Conservation (phyloP, 2,329 filamentous ascomycete genomes). For the Macrophomina tecta region DNA sequence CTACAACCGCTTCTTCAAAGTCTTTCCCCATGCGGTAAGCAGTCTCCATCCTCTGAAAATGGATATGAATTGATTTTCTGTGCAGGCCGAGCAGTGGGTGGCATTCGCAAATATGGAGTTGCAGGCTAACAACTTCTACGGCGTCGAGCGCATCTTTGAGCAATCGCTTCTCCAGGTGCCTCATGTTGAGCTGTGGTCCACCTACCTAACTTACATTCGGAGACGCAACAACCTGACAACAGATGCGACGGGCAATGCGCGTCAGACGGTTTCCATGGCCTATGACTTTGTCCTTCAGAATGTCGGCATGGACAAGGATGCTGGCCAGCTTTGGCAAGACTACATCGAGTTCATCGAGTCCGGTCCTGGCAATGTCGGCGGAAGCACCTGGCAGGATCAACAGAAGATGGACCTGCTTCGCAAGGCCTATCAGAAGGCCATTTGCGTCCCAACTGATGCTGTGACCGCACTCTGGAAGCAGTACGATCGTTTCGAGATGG, state of each 20-base stretch:
- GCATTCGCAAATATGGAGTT: conserved; percentile 89
- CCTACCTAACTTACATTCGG: conserved; percentile 94
- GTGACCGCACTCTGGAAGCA: conserved; percentile 93
- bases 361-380: conserved; percentile 83
- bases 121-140: conserved; percentile 79
- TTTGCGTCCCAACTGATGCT: conserved; percentile 82
- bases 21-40: conserved; percentile 90
- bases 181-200: conserved; percentile 86
- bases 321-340: conserved; percentile 89
- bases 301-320: conserved; percentile 89
- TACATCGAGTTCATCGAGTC: conserved; percentile 93
- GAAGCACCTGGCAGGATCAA: conserved; percentile 90
- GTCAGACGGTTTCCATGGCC: conserved; percentile 79
- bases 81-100: conserved; percentile 88
- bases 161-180: conserved; percentile 78
- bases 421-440: conserved; percentile 89
- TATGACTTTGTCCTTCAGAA: conserved; percentile 93
- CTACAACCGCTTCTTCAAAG: conserved; percentile 84
- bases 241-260: conserved; percentile 77
- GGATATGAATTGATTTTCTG: conserved; percentile 24
- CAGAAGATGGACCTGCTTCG: conserved; percentile 96
- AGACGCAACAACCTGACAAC: conserved; percentile 85
- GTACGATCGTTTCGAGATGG: conserved; percentile 95
- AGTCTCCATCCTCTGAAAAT: neutral
- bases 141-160: conserved; percentile 83